Evolutionary conservation across 2,329 filamentous ascomycete species (phyloP).

Genomic region (Fusarium kyushuense): DNA sequence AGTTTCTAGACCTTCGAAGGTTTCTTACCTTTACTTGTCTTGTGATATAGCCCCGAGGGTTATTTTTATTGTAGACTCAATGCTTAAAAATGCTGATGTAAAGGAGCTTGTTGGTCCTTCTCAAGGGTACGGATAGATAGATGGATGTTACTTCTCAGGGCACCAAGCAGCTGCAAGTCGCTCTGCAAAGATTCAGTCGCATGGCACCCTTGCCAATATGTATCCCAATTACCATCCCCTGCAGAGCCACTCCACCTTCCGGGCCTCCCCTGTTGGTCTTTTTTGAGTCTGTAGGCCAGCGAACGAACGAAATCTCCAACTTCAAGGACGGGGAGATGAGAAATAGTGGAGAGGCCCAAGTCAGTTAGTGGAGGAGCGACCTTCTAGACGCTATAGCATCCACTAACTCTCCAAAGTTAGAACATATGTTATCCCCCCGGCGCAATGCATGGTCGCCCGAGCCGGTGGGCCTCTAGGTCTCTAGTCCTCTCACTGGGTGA

Average conservation of each 20-base stretch:
- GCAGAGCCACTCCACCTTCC: conserved; percentile 33
- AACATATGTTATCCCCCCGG: conserved; percentile 12
- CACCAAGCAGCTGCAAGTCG: conserved; percentile 25
- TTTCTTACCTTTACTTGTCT: conserved; percentile 18
- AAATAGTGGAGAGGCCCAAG: conserved; percentile 4
- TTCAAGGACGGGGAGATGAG: not conserved
- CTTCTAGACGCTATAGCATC: conserved; percentile 26
- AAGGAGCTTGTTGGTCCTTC: not conserved
- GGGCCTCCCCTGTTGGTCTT: conserved; percentile 29
- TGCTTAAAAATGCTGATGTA: conserved; percentile 1
- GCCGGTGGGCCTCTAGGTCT: not conserved
- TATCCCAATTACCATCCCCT: conserved; percentile 34
- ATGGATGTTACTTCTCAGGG: conserved; percentile 31
- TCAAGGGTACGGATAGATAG: not conserved
- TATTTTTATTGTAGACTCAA: not conserved
- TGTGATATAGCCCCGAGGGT: not conserved
- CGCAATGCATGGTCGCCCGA: not conserved
- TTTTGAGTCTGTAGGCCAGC: conserved; percentile 10
- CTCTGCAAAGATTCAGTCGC: conserved; percentile 34
- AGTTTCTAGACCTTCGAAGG: not conserved
- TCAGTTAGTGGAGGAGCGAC: conserved; percentile 16
- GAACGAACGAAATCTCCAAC: conserved; percentile 14
- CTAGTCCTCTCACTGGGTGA: conserved; percentile 8
- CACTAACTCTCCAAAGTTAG: conserved; percentile 37
- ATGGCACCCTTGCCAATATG: conserved; percentile 37